Conservation (phyloP, 164 flowering plant species). For the Chloranthus sessilifolius region DNA sequence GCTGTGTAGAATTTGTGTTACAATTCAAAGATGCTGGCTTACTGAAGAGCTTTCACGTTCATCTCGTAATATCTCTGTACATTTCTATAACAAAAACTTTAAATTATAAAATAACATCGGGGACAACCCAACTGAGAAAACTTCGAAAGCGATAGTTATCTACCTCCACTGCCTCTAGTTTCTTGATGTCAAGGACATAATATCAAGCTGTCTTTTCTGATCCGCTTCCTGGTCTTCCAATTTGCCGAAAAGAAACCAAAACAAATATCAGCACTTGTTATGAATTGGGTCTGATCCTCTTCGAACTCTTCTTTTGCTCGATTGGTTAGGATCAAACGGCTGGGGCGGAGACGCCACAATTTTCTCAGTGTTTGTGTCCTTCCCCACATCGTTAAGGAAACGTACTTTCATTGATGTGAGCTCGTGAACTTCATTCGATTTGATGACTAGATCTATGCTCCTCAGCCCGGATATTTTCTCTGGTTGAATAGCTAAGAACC, state of each 20-base stretch:
- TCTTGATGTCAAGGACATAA: conserved; percentile 8
- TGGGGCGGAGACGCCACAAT: conserved; percentile 43
- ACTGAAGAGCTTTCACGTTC: conserved; percentile 7
- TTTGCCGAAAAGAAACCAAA: neutral
- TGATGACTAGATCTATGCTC: conserved; percentile 45
- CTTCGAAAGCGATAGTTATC: conserved; percentile 7
- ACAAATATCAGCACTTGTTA: conserved; percentile 45
- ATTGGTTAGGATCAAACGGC: conserved; percentile 43
- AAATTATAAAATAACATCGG: conserved; percentile 14
- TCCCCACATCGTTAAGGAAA: conserved; percentile 1
- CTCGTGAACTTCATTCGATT: conserved; percentile 20
- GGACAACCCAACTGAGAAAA: conserved; percentile 23
- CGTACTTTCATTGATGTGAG: neutral
- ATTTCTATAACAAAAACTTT: conserved; percentile 13
- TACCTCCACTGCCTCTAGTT: neutral
- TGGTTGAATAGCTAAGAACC: conserved; percentile 36
- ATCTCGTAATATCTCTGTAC: conserved; percentile 13
- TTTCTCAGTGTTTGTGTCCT: conserved; percentile 23
- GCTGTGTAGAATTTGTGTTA: conserved; percentile 16
- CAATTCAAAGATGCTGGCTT: conserved; percentile 17
- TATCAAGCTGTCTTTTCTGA: neutral
- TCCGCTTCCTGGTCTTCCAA: neutral
- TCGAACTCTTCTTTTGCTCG: conserved; percentile 56
- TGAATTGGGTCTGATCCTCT: conserved; percentile 82
- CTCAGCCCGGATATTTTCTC: conserved; percentile 35